Percentiles rank a stretch among this genome's conserved stretches.
phyloP scores from a whole-genome alignment of 2,329 filamentous ascomycete genomes.

The Claviceps capensis region DNA sequence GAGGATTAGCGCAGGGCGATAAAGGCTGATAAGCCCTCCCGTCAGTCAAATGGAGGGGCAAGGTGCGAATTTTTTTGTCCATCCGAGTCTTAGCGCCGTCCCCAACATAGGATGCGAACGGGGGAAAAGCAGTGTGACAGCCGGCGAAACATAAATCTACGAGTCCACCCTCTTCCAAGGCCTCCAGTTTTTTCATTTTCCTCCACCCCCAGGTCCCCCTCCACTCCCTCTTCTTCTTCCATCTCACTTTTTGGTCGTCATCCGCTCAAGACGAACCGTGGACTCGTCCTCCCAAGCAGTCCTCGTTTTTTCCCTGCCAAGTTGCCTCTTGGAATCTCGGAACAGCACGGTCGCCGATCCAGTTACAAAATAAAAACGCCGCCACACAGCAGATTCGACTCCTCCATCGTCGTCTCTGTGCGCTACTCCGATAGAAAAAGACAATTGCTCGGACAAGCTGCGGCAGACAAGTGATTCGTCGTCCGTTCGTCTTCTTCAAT shows the following conservation, averaged over 20 bases:
- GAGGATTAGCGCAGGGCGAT: constrained; percentile 10
- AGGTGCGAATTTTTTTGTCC: constrained; percentile 10
- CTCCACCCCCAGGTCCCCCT: constrained; percentile 6
- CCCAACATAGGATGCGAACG: not conserved
- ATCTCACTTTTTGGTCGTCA: constrained; percentile 26
- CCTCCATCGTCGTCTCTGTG: constrained; percentile 30
- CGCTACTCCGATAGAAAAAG: constrained; percentile 10
- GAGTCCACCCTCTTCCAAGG: constrained; percentile 4
- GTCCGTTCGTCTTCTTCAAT: constrained; percentile 7
- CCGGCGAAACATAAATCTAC: constrained; percentile 8
- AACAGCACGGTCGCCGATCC: constrained; percentile 20
- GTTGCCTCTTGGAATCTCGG: constrained; percentile 21
- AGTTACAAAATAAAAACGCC: constrained; percentile 16
- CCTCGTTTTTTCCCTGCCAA: constrained; percentile 14
- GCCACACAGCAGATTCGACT: constrained; percentile 30
- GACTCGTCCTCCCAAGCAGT: constrained; percentile 12
- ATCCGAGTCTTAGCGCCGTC: constrained; percentile 6
- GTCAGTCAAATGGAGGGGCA: constrained; percentile 10
- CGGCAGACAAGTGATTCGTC: constrained; percentile 8
- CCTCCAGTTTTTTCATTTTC: constrained; percentile 3
- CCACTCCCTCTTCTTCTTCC: constrained; percentile 11
- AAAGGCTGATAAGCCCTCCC: constrained; percentile 12
- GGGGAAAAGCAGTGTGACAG: constrained; percentile 9
- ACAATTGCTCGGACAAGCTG: constrained; percentile 1
- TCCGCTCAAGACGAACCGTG: constrained; percentile 30